These are phyloP conservation scores for Clarireedia hainanense DNA, from an alignment of 2,329 filamentous ascomycete species.

Conservation along the genomic window DNA sequence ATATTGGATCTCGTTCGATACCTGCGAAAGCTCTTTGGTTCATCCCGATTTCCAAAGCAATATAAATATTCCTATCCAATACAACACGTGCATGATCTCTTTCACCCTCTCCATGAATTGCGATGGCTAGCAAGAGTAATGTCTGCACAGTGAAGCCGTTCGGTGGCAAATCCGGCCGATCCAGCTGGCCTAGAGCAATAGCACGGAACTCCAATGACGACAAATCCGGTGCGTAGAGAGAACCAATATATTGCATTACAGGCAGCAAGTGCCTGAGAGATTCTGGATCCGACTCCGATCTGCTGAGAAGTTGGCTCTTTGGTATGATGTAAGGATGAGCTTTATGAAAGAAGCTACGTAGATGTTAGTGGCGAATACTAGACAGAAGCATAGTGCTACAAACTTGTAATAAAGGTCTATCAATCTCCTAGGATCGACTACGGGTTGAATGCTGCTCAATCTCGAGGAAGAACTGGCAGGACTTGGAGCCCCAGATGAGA, in stretches of 20 bases:
- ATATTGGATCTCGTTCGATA: constrained; percentile 28
- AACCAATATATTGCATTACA: constrained; percentile 34
- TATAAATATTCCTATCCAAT: constrained; percentile 42
- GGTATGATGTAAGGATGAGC: constrained; percentile 33
- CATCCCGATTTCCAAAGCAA: constrained; percentile 55
- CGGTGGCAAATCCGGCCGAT: constrained; percentile 23
- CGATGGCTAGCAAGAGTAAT: constrained; percentile 32
- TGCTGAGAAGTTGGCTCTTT: constrained; percentile 27
- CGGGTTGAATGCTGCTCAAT: constrained; percentile 5
- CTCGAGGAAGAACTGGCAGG: constrained; percentile 15
- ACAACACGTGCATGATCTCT: constrained; percentile 22
- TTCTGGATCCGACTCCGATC: constrained; percentile 28
- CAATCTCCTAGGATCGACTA: constrained; percentile 20
- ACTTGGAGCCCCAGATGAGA: constrained; percentile 15
- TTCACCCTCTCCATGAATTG: constrained; percentile 30
- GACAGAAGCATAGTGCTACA: constrained; percentile 2
- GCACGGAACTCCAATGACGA: constrained; percentile 29
- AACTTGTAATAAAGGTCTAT: constrained; percentile 23
- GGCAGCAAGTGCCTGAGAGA: constrained; percentile 25
- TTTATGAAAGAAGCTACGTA: constrained; percentile 28
- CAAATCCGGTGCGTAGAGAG: constrained; percentile 29
- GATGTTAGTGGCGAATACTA: constrained; percentile 19
- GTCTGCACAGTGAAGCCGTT: constrained; percentile 31
- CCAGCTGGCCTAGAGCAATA: constrained; percentile 18
- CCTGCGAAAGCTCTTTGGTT: constrained; percentile 46